Base-by-base conservation (phyloP, 306 rosid species). In the Ormosia emarginata region DNA sequence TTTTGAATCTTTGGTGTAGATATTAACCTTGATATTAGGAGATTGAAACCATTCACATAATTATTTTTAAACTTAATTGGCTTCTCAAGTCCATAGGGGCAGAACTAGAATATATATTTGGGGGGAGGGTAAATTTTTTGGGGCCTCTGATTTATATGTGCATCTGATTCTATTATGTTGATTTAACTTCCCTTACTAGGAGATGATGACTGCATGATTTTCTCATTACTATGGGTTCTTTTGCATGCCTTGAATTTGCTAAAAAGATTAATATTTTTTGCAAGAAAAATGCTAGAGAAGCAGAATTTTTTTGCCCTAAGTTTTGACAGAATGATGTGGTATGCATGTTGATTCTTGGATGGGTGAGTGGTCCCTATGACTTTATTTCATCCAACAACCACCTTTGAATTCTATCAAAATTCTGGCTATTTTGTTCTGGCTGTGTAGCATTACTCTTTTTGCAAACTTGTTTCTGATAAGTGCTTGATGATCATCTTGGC, bases 21-120 rank as follows among this genome's bases (percentile, higher is more conserved):
- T 71, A n/a, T 55, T 68, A 46, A 18, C 64, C 36, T 82, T 73
- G 58, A 30, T 39, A 47, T 71, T 15, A 32, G 61, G 80, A 61
- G 81, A 74, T 57, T 71, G 74, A 50, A 77, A 75, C 34, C 77
- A 18, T 70, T 70, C 30, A 37, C 56, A 46, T 59, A 43, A 36
- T 72, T 39, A 29, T 37, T 72, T 69, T 67, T 61, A 11, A 59
- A 7, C 33, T 37, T 62, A 55, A n/a, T 71, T 52, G 34, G 62
- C 83, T 15, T 81, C 57, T 75, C 4, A 85, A 44, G 71, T 75
- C 73, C 67, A 34, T 7, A 47, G 56, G 24, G n/a, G 11, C 24
- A 41, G 40, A 67, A 67, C 43, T 34, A 56, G 29, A 34, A 13
- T 64, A 12, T 29, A 30, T 64, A 32, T 47, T 9, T 15, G 47